Conservation (phyloP, 768 basidiomycete genomes). For the Serpula lacrymans region DNA sequence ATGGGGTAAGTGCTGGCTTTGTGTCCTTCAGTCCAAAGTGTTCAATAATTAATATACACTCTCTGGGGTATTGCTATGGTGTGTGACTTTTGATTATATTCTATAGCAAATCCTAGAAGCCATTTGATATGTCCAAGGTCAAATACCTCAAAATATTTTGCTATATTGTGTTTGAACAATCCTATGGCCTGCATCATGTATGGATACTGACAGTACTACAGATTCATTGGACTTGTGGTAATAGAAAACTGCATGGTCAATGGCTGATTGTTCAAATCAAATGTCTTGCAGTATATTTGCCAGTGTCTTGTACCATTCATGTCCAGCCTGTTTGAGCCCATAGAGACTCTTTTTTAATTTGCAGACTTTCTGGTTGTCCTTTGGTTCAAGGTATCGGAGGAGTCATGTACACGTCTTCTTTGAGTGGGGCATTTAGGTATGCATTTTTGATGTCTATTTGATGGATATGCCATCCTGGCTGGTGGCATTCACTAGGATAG, state of each 20-base stretch:
- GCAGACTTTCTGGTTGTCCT: constrained; percentile 21
- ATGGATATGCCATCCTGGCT: constrained; percentile 7
- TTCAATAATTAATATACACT: too few species aligned
- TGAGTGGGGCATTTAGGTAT: constrained; percentile 12
- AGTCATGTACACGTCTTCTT: constrained; percentile 35
- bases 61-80: too few species aligned
- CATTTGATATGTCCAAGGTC: not conserved
- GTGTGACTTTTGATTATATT: not conserved
- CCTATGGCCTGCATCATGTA: not conserved
- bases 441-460: constrained; percentile 13
- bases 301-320: constrained; percentile 27
- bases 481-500: constrained; percentile 4
- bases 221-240: not conserved
- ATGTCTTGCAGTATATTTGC: not conserved
- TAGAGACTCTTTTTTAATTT: constrained; percentile 30
- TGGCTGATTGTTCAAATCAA: not conserved
- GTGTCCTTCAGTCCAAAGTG: too few species aligned
- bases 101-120: not conserved
- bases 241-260: constrained; percentile 1
- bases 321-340: constrained; percentile 34
- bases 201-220: not conserved
- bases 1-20: too few species aligned
- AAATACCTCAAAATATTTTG: not conserved
- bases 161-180: not conserved
- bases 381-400: constrained; percentile 26